Percentiles rank a stretch among this genome's conserved stretches.
These are phyloP conservation scores for Ceratocystis cubensis DNA, from an alignment of 2,329 filamentous ascomycete genomes.

Conservation along the genomic window DNA sequence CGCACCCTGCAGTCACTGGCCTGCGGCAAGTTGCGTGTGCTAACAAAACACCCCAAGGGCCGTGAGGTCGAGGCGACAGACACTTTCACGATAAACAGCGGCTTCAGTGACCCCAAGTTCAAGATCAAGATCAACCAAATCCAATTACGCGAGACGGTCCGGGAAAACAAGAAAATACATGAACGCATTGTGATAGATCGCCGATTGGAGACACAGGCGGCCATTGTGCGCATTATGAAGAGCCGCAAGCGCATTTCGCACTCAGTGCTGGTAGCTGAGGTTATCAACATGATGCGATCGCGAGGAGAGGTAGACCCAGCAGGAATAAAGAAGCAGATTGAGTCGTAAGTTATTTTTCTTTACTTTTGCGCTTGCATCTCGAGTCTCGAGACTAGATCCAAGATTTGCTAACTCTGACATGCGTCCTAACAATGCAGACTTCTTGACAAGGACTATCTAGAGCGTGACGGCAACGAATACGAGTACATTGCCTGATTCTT, in stretches of 20 bases:
- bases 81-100: slow-evolving; percentile 68
- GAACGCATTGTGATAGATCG: slow-evolving; percentile 78
- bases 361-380: background rate
- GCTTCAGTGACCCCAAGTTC: slow-evolving; percentile 69
- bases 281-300: slow-evolving; percentile 79
- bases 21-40: slow-evolving; percentile 74
- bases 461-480: slow-evolving; percentile 61
- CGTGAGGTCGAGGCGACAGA: slow-evolving; percentile 68
- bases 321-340: slow-evolving; percentile 95
- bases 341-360: slow-evolving; percentile 50
- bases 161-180: slow-evolving; percentile 90
- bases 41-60: slow-evolving; percentile 74
- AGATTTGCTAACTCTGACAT: slow-evolving; percentile 24
- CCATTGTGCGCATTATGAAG: slow-evolving; percentile 97
- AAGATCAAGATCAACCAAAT: slow-evolving; percentile 98
- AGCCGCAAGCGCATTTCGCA: slow-evolving; percentile 77
- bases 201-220: slow-evolving; percentile 92
- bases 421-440: slow-evolving; percentile 39
- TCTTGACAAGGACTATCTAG: slow-evolving; percentile 88
- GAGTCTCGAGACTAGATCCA: background rate
- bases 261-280: slow-evolving; percentile 76
- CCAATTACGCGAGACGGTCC: slow-evolving; percentile 57
- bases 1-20: slow-evolving; percentile 91
- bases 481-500: slow-evolving; percentile 52
- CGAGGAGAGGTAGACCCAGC: slow-evolving; percentile 72